Percentiles rank a stretch among this genome's conserved stretches.
Evolutionary conservation across 2,329 filamentous ascomycete genomes (phyloP).

Genomic region (Sporothrix brunneoviolacea): DNA sequence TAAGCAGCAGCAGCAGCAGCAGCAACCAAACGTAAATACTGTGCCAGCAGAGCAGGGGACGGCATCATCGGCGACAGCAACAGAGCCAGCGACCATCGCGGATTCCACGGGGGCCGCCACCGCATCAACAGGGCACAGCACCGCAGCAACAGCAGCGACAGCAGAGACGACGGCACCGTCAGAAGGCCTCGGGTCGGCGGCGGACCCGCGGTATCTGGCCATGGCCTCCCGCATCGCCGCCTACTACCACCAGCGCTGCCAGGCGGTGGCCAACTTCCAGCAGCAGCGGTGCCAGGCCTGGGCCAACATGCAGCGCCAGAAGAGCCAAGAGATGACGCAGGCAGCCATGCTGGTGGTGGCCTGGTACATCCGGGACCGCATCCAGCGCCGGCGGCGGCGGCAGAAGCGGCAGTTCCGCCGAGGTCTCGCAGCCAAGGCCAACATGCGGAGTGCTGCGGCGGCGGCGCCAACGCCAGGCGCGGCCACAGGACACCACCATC

Average conservation of each 20-base stretch:
- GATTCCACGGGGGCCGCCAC: not conserved
- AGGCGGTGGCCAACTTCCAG: constrained; percentile 40
- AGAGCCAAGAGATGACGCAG: constrained; percentile 43
- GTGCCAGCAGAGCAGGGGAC: constrained; percentile 7
- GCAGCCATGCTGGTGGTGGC: constrained; percentile 43
- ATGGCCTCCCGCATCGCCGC: constrained; percentile 42
- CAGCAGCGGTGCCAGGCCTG: constrained; percentile 42
- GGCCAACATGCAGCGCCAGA: constrained; percentile 40
- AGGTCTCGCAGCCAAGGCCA: constrained; percentile 24
- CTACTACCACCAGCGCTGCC: constrained; percentile 43
- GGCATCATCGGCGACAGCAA: constrained; percentile 3
- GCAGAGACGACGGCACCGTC: constrained; percentile 1
- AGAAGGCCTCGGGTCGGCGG: not conserved
- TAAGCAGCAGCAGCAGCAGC: not conserved
- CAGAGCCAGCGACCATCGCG: not conserved
- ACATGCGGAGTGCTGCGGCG: too few species aligned
- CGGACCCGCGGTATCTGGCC: constrained; percentile 37
- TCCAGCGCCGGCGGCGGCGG: constrained; percentile 35
- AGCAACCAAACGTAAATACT: constrained; percentile 8
- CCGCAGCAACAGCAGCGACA: constrained; percentile 1
- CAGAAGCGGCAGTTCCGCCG: constrained; percentile 36
- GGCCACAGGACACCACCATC: too few species aligned
- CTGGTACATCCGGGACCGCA: constrained; percentile 43
- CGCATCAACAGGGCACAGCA: not conserved
- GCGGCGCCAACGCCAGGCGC: too few species aligned